phyloP scores from a whole-genome alignment of 2,329 filamentous ascomycete genomes.

The Fusarium pseudograminearum region DNA sequence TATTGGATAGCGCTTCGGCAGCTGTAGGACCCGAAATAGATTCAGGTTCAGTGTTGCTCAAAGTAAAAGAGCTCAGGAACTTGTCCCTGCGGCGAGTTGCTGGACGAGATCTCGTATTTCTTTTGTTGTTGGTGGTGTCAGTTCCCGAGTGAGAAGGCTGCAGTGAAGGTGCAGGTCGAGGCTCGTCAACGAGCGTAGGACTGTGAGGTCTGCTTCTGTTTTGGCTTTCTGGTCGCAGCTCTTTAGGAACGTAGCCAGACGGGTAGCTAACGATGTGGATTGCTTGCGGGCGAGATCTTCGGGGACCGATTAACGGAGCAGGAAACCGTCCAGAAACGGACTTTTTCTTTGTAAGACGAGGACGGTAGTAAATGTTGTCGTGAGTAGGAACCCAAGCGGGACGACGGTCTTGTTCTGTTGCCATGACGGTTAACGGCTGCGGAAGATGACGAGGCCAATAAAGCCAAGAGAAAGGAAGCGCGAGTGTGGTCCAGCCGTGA shows the following conservation, averaged over 20 bases:
- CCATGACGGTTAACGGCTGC: slow-evolving; percentile 45
- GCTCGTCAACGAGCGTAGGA: slow-evolving; percentile 23
- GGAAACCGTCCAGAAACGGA: slow-evolving; percentile 49
- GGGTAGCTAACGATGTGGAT: slow-evolving; percentile 59
- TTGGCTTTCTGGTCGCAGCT: slow-evolving; percentile 51
- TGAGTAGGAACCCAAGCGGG: slow-evolving; percentile 46
- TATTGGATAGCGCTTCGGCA: slow-evolving; percentile 30
- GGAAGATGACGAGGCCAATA: slow-evolving; percentile 42
- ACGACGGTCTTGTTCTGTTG: slow-evolving; percentile 41
- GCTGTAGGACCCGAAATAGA: slow-evolving; percentile 27
- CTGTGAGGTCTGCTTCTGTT: slow-evolving; percentile 32
- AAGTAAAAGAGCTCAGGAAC: slow-evolving; percentile 27
- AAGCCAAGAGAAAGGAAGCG: slow-evolving; percentile 33
- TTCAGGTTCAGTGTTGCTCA: slow-evolving; percentile 18
- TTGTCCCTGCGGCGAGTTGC: slow-evolving; percentile 33
- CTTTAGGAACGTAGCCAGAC: slow-evolving; percentile 59
- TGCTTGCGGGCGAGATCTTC: slow-evolving; percentile 56
- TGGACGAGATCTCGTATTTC: slow-evolving; percentile 40
- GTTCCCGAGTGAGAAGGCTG: slow-evolving; percentile 29
- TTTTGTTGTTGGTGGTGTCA: slow-evolving; percentile 37
- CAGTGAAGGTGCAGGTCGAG: slow-evolving; percentile 39
- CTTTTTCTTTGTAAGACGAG: slow-evolving; percentile 44
- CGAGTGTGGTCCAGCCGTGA: slow-evolving; percentile 40
- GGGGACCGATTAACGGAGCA: slow-evolving; percentile 55
- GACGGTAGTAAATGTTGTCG: slow-evolving; percentile 47